Conservation (phyloP, 352 stramenopile genomes). For the Globisporangium ultimum region DNA sequence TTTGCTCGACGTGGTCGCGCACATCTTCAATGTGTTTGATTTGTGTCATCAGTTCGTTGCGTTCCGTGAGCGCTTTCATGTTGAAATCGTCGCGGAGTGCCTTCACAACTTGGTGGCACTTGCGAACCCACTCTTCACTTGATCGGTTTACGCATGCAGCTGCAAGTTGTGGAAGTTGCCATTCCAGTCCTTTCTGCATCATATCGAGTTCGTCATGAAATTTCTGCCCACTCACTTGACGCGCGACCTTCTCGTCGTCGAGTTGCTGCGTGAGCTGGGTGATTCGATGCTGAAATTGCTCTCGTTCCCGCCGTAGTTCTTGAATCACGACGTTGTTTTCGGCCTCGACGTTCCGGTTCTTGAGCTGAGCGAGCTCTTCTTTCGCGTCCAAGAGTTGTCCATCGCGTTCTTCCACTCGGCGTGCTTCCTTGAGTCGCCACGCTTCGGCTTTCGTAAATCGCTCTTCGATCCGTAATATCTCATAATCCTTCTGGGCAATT, state of each 20-base stretch:
- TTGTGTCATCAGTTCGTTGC: constrained; percentile 27
- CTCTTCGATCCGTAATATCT: constrained; percentile 37
- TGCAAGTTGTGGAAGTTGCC: constrained; percentile 47
- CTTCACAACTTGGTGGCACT: constrained; percentile 30
- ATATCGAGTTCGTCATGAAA: constrained; percentile 30
- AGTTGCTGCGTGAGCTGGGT: constrained; percentile 28
- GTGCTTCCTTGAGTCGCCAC: constrained; percentile 44
- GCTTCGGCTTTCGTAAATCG: constrained; percentile 43
- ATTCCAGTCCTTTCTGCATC: constrained; percentile 39
- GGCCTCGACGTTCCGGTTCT: constrained; percentile 39
- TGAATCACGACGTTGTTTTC: constrained; percentile 42
- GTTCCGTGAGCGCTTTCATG: constrained; percentile 27
- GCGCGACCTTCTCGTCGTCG: constrained; percentile 26
- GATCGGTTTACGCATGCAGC: constrained; percentile 40
- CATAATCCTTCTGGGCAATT: constrained; percentile 52
- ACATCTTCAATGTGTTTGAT: constrained; percentile 23
- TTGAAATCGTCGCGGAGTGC: constrained; percentile 29
- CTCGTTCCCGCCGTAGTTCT: constrained; percentile 32
- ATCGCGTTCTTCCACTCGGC: constrained; percentile 50
- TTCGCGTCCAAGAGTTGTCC: constrained; percentile 39
- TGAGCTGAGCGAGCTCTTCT: constrained; percentile 39
- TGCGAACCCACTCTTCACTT: constrained; percentile 41
- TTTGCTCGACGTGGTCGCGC: constrained; percentile 32
- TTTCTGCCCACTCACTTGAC: constrained; percentile 30
- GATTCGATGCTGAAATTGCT: constrained; percentile 19